Evolutionary conservation across 2,329 filamentous ascomycete species (phyloP).

Genomic region (Paraconiothyrium brasiliense): DNA sequence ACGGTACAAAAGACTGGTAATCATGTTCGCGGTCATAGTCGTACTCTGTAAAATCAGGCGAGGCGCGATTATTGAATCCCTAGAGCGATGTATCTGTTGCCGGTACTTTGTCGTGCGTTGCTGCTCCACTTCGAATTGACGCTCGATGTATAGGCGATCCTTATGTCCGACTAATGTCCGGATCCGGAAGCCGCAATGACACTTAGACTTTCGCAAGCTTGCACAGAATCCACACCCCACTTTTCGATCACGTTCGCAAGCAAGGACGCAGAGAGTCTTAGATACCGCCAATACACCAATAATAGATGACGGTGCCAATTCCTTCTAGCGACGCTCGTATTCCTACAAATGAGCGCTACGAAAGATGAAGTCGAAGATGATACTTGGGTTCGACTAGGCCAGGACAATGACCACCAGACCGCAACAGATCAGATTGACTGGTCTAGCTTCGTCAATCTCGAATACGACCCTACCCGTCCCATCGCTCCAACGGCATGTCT

Average conservation of each 20-base stretch:
- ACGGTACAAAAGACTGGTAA: neutral
- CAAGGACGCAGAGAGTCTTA: too few species aligned
- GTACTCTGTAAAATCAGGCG: neutral
- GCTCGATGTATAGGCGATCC: neutral
- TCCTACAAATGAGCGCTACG: neutral
- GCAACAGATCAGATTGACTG: constrained; percentile 12
- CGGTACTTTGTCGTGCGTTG: neutral
- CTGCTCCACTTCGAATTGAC: neutral
- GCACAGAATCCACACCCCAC: neutral
- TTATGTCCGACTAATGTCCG: neutral
- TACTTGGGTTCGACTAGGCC: neutral
- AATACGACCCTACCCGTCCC: constrained; percentile 9
- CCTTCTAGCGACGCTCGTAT: neutral
- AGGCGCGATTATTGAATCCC: neutral
- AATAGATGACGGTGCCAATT: neutral
- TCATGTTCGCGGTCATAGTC: neutral
- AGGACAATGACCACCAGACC: neutral
- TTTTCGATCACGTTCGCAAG: neutral
- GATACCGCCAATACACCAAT: neutral
- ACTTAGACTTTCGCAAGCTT: neutral
- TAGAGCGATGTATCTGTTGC: neutral
- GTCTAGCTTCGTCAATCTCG: constrained; percentile 8
- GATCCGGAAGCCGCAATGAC: neutral
- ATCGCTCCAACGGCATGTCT: neutral
- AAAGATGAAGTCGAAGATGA: neutral